These are phyloP conservation scores for Penicillium sclerotigenum DNA, from an alignment of 2,329 filamentous ascomycete genomes.

Conservation along the genomic window DNA sequence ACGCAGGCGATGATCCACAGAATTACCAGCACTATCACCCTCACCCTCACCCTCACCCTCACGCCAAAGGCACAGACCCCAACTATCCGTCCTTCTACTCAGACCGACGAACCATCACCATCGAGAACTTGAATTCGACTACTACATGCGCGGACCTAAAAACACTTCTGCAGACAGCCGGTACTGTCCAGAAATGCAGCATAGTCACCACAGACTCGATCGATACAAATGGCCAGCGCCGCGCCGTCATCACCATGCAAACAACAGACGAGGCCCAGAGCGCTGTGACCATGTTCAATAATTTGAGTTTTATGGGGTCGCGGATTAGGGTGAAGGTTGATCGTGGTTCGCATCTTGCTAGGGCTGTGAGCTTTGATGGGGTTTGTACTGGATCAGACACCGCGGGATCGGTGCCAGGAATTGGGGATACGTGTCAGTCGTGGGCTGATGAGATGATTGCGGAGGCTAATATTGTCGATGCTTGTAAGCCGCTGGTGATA, in stretches of 20 bases:
- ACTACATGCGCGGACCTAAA: constrained; percentile 32
- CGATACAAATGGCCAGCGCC: constrained; percentile 22
- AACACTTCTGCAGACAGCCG: constrained; percentile 28
- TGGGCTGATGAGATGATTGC: constrained; percentile 5
- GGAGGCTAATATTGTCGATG: not conserved
- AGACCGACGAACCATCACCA: constrained; percentile 22
- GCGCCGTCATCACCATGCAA: constrained; percentile 29
- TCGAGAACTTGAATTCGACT: constrained; percentile 30
- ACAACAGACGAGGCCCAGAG: constrained; percentile 36
- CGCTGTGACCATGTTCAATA: constrained; percentile 35
- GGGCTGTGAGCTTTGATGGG: not conserved
- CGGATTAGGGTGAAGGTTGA: constrained; percentile 36
- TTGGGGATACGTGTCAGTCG: not conserved
- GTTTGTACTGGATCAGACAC: not conserved
- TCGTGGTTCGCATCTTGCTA: not conserved
- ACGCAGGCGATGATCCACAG: constrained; percentile 1
- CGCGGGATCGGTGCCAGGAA: not conserved
- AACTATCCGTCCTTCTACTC: constrained; percentile 4
- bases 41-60: constrained; percentile 1
- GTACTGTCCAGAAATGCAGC: constrained; percentile 34
- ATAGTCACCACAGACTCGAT: constrained; percentile 19
- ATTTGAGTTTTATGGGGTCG: constrained; percentile 31
- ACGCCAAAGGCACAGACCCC: constrained; percentile 8
- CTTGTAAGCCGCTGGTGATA: constrained; percentile 19
- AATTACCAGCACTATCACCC: constrained; percentile 7